Evolutionary conservation across 2,329 filamentous ascomycete species (phyloP), one percentile per base, ranked within the genome.

Genomic region (Claviceps monticola): DNA sequence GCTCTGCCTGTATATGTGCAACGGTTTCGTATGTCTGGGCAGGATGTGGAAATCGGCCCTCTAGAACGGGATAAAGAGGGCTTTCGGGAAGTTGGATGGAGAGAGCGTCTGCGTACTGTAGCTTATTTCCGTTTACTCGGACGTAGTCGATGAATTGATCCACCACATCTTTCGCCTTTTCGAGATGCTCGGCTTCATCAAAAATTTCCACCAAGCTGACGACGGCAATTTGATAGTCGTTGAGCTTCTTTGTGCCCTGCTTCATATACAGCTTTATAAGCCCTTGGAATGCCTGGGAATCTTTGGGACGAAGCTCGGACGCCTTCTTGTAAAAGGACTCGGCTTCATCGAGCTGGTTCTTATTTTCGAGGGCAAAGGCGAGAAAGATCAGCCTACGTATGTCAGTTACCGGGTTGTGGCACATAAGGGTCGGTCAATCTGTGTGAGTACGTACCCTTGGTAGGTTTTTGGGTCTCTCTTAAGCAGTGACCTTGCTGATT

Each of bases 251-350:
- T 34, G 72, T 67, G 16, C 80, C 83, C 62, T 89, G 85, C 59
- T 81, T 84, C 68, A 95, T 88, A 64, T 88, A 96, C 34, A 97
- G 68, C 61, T 83, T 86, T 65, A 93, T 78, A 46, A 98, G 73
- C 1, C 93, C 93, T 64, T 95, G 86, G 88, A 88, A 97, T 57
- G 86, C 86, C 60, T 91, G 86, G n/a, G 80, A 72, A 58, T 96
- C 89, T 17, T 79, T 73, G 1, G 83, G 79, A 57, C 88, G 90
- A 55, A 88, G 71, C 19, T 74, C 73, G 5, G 85, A 79, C 1
- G 91, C 93, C 36, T 78, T 74, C 42, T 76, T 73, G 66, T 97
- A 97, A 1, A 83, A 80, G 37, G 75, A 78, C 59, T 93, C 89
- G 0, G 93, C 83, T 42, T 88, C 84, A 6, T 85, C 80, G 7